These are phyloP conservation scores for Citrullus colocynthis DNA, from an alignment of 306 rosid genomes.

Conservation along the genomic window DNA sequence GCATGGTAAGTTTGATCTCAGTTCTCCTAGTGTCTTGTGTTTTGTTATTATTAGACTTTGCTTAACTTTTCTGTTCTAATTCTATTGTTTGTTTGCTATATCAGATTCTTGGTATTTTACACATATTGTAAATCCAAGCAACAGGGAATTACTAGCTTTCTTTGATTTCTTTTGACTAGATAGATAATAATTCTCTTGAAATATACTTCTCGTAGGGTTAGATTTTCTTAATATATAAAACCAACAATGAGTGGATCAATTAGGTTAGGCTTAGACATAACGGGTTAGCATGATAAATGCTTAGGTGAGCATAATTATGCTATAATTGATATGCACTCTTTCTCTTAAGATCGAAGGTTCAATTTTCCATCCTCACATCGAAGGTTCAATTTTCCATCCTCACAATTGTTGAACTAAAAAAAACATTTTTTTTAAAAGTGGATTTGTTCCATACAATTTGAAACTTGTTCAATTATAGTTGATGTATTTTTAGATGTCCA, in stretches of 20 bases:
- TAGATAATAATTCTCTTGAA: neutral
- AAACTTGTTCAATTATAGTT: too few species aligned
- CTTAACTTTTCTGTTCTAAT: neutral
- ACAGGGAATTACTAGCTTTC: too few species aligned
- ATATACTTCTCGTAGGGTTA: neutral
- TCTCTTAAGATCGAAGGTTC: too few species aligned
- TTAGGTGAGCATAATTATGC: too few species aligned
- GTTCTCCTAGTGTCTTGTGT: neutral
- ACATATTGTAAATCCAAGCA: neutral
- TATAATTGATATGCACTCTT: too few species aligned
- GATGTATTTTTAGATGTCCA: too few species aligned
- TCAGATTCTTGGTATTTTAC: neutral
- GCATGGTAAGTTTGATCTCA: neutral
- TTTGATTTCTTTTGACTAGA: too few species aligned
- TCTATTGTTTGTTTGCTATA: neutral
- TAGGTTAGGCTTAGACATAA: neutral
- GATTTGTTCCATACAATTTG: too few species aligned
- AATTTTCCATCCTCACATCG: too few species aligned
- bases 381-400: too few species aligned
- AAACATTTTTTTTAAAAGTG: too few species aligned
- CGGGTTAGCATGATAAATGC: neutral
- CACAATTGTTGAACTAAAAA: too few species aligned
- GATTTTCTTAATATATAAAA: neutral
- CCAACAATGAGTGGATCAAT: neutral
- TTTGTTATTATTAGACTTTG: neutral